These are phyloP conservation scores for Hyphodiscus sp. DNA, from an alignment of 2,329 filamentous ascomycete genomes.

Conservation along the genomic window DNA sequence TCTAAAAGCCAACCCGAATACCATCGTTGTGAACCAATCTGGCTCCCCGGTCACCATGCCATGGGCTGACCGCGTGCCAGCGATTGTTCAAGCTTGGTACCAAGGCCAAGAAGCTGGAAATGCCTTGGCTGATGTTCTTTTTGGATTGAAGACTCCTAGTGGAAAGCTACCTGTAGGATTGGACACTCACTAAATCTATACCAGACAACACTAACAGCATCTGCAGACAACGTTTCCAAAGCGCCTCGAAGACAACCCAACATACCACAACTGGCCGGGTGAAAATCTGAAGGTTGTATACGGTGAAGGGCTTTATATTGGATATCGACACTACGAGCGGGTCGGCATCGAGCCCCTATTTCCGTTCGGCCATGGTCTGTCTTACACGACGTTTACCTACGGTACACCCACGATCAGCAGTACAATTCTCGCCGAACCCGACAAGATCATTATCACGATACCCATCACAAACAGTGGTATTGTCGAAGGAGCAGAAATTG, in stretches of 20 bases:
- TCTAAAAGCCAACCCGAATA: slow-evolving; percentile 55
- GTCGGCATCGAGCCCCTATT: slow-evolving; percentile 54
- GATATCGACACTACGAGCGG: slow-evolving; percentile 67
- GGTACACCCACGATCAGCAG: slow-evolving; percentile 46
- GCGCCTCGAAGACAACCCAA: slow-evolving; percentile 58
- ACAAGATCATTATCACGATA: slow-evolving; percentile 32
- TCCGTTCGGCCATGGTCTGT: slow-evolving; percentile 67
- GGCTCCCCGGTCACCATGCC: slow-evolving; percentile 65
- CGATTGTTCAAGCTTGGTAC: slow-evolving; percentile 66
- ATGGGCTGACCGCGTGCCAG: slow-evolving; percentile 58
- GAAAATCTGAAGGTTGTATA: slow-evolving; percentile 64
- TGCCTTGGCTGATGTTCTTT: slow-evolving; percentile 59
- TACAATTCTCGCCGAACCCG: slow-evolving; percentile 34
- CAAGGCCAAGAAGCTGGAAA: slow-evolving; percentile 65
- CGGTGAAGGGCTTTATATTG: slow-evolving; percentile 66
- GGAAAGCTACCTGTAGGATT: slow-evolving; percentile 53
- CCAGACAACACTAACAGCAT: slow-evolving; percentile 6
- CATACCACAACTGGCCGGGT: slow-evolving; percentile 67
- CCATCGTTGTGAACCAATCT: slow-evolving; percentile 63
- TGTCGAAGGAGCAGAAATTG: slow-evolving; percentile 53
- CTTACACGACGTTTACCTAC: slow-evolving; percentile 65
- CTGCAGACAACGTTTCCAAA: slow-evolving; percentile 57
- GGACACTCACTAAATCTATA: not conserved
- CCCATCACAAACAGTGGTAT: slow-evolving; percentile 54
- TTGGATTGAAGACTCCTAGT: slow-evolving; percentile 56